A percentile compares a stretch with the other conserved stretches of the same genome.
These are phyloP conservation scores for Tripterygium wilfordii DNA, from an alignment of 177 flowering plant genomes.

Conservation along the genomic window DNA sequence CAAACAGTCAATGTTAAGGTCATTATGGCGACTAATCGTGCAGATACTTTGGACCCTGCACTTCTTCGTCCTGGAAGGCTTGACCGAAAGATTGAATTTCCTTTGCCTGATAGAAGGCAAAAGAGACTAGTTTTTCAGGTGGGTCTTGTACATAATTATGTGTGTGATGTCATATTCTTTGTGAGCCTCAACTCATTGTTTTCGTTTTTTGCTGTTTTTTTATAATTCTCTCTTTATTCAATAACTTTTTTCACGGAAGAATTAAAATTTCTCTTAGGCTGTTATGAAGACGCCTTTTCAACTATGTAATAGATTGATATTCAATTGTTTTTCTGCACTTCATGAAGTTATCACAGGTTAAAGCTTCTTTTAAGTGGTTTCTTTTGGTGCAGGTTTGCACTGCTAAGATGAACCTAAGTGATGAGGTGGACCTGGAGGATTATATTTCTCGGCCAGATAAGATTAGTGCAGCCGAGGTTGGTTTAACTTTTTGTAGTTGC, in stretches of 20 bases:
- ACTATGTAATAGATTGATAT: too few species aligned
- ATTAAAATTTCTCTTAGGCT: too few species aligned
- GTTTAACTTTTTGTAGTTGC: slow-evolving; percentile 19
- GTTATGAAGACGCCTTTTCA: too few species aligned
- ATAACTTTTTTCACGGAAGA: not conserved
- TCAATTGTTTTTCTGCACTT: too few species aligned
- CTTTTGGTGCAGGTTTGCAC: slow-evolving; percentile 73
- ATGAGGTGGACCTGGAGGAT: slow-evolving; percentile 97
- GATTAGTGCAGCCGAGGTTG: slow-evolving; percentile 98
- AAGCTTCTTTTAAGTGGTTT: not conserved
- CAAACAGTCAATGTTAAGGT: slow-evolving; percentile 97
- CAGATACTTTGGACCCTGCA: slow-evolving; percentile 97
- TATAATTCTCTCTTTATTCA: too few species aligned
- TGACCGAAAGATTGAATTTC: slow-evolving; percentile 93
- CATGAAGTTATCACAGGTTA: too few species aligned
- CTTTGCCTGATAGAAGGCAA: slow-evolving; percentile 94
- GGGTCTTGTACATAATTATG: slow-evolving; percentile 2
- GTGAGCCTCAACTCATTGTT: too few species aligned
- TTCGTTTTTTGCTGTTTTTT: too few species aligned
- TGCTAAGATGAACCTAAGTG: slow-evolving; percentile 89
- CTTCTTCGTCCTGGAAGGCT: slow-evolving; percentile 95
- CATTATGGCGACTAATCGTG: slow-evolving; percentile 95
- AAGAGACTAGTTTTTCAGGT: slow-evolving; percentile 98
- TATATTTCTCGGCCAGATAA: slow-evolving; percentile 98
- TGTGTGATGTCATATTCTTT: not conserved